Conservation (phyloP, 2,329 filamentous ascomycete genomes). For the Fusarium longipes region DNA sequence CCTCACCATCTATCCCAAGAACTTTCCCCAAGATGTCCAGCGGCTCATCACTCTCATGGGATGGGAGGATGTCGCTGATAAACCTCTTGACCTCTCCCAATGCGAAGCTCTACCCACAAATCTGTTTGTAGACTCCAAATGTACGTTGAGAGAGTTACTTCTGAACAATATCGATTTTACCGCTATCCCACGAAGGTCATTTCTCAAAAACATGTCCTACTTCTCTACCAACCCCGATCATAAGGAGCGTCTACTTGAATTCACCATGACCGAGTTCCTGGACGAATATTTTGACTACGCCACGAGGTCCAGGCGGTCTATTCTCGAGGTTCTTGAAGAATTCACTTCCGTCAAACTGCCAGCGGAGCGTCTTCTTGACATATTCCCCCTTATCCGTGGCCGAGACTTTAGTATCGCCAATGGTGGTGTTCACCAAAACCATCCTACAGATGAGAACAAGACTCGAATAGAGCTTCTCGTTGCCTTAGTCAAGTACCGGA, state of each 20-base stretch:
- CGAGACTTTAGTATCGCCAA: slow-evolving; percentile 94
- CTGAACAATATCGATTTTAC: slow-evolving; percentile 89
- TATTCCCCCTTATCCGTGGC: slow-evolving; percentile 86
- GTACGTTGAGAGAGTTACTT: slow-evolving; percentile 79
- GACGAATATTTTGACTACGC: slow-evolving; percentile 98
- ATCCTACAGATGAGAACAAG: slow-evolving; percentile 38
- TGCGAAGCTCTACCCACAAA: slow-evolving; percentile 49
- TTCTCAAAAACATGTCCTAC: slow-evolving; percentile 82
- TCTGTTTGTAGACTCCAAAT: slow-evolving; percentile 54
- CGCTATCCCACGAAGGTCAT: slow-evolving; percentile 86
- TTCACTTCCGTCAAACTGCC: slow-evolving; percentile 88
- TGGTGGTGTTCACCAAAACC: slow-evolving; percentile 62
- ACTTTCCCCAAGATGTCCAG: slow-evolving; percentile 84
- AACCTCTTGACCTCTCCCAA: slow-evolving; percentile 65
- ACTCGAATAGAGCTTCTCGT: slow-evolving; percentile 78
- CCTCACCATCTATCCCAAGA: slow-evolving; percentile 86
- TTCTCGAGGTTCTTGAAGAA: slow-evolving; percentile 91
- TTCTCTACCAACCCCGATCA: slow-evolving; percentile 80
- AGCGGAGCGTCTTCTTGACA: slow-evolving; percentile 74
- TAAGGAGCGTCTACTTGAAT: slow-evolving; percentile 83
- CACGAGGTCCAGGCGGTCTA: slow-evolving; percentile 86
- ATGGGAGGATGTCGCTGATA: slow-evolving; percentile 81
- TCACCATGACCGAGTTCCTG: slow-evolving; percentile 80
- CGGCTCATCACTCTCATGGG: slow-evolving; percentile 80
- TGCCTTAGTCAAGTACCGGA: slow-evolving; percentile 91